Evolutionary conservation across 192 early-diverging fungal species (phyloP).

Genomic region (Geranomyces michiganensis): DNA sequence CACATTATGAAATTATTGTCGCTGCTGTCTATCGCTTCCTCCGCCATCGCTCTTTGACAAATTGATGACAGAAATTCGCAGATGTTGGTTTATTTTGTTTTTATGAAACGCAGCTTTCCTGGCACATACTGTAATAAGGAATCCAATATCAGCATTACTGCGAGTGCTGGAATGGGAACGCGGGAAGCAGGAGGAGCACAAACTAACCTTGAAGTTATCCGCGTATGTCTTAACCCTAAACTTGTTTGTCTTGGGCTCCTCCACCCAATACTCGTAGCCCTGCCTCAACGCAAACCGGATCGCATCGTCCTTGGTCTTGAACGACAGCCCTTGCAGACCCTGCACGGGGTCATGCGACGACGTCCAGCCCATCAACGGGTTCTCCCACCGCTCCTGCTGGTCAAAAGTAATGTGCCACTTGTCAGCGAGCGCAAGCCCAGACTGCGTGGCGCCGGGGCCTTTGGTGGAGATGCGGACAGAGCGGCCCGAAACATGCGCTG

Average conservation of each 20-base stretch:
- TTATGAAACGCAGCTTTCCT: conserved; percentile 75
- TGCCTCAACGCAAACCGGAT: conserved; percentile 94
- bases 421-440: conserved; percentile 74
- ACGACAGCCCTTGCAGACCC: conserved; percentile 76
- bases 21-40: too few species aligned
- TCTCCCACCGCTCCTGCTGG: conserved; percentile 85
- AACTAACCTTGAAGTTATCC: conserved; percentile 79
- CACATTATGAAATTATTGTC: too few species aligned
- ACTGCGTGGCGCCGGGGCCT: conserved; percentile 83
- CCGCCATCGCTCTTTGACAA: too few species aligned
- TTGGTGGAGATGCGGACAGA: conserved; percentile 84
- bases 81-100: conserved; percentile 75
- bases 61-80: too few species aligned
- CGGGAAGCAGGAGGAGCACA: neutral
- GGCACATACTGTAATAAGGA: conserved; percentile 64
- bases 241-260: conserved; percentile 81
- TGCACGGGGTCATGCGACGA: conserved; percentile 80
- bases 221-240: conserved; percentile 87
- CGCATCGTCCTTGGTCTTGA: conserved; percentile 83
- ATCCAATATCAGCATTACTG: neutral
- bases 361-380: conserved; percentile 93
- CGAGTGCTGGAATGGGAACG: neutral
- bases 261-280: conserved; percentile 90
- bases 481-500: conserved; percentile 28
- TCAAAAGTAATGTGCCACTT: conserved; percentile 94